These are phyloP conservation scores for Xenosphaeropsis pyriputrescens DNA, from an alignment of 2,329 filamentous ascomycete genomes.

Conservation along the genomic window DNA sequence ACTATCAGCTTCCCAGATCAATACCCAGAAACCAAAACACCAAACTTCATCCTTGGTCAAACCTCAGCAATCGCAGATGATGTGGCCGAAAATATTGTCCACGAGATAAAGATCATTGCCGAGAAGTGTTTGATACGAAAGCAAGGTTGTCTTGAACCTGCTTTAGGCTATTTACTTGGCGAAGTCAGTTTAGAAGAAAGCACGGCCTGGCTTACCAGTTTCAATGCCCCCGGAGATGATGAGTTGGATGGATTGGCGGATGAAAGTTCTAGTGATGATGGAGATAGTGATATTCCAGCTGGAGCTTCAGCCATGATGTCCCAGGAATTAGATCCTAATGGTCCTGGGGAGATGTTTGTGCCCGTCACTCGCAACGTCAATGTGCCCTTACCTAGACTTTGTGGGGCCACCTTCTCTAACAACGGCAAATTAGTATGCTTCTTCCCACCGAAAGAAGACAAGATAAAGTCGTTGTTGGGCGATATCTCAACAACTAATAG, in stretches of 20 bases:
- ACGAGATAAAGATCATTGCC: slow-evolving; percentile 40
- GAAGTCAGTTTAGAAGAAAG: slow-evolving; percentile 46
- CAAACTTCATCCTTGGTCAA: slow-evolving; percentile 45
- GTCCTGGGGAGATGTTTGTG: slow-evolving; percentile 34
- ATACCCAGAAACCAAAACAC: slow-evolving; percentile 42
- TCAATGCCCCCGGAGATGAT: slow-evolving; percentile 35
- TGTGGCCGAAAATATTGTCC: slow-evolving; percentile 34
- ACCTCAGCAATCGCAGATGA: slow-evolving; percentile 45
- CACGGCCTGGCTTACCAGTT: slow-evolving; percentile 44
- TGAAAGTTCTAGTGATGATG: slow-evolving; percentile 75
- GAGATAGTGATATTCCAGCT: slow-evolving; percentile 35
- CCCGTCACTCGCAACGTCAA: slow-evolving; percentile 36
- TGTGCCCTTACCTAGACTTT: slow-evolving; percentile 41
- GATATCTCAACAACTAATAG: slow-evolving; percentile 29
- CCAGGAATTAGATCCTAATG: slow-evolving; percentile 40
- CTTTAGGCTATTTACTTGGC: slow-evolving; percentile 47
- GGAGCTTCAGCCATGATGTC: slow-evolving; percentile 36
- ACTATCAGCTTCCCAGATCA: slow-evolving; percentile 41
- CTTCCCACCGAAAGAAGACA: slow-evolving; percentile 51
- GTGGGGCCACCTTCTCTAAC: slow-evolving; percentile 45
- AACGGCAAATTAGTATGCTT: slow-evolving; percentile 52
- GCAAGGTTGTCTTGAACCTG: slow-evolving; percentile 46
- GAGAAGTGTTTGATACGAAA: slow-evolving; percentile 38
- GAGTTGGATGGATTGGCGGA: slow-evolving; percentile 40
- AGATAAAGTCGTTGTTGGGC: slow-evolving; percentile 32